Conservation (phyloP, 495 filamentous ascomycete genomes). For the Emericellopsis terricola region DNA sequence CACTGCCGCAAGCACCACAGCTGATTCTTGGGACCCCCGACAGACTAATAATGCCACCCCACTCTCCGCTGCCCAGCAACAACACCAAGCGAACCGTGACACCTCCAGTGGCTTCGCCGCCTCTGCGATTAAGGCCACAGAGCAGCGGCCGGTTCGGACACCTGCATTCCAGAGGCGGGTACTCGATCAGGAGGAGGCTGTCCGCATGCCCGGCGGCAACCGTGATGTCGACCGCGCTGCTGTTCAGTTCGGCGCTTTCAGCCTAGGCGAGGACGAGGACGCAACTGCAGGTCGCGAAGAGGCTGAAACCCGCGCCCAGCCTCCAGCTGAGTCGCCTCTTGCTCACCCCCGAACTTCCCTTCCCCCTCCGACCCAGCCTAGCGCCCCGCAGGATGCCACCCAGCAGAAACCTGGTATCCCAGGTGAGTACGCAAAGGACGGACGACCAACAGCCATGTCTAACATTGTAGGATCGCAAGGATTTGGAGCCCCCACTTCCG, state of each 20-base stretch:
- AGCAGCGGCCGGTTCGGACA: slow-evolving; percentile 35
- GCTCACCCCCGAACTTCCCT: slow-evolving; percentile 80
- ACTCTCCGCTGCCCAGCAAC: slow-evolving; percentile 34
- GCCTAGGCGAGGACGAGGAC: slow-evolving; percentile 60
- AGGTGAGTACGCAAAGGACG: neutral
- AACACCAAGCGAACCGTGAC: slow-evolving; percentile 34
- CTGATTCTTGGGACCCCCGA: slow-evolving; percentile 61
- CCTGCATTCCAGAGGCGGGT: slow-evolving; percentile 67
- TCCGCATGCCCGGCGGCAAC: slow-evolving; percentile 98
- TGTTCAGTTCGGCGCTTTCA: slow-evolving; percentile 97
- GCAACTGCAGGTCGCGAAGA: slow-evolving; percentile 91
- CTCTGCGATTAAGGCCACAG: slow-evolving; percentile 57
- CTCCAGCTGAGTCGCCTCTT: slow-evolving; percentile 83
- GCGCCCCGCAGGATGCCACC: slow-evolving; percentile 26
- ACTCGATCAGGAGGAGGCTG: slow-evolving; percentile 87
- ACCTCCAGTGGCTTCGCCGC: slow-evolving; percentile 51
- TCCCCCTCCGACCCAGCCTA: slow-evolving; percentile 46
- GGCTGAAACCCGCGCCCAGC: slow-evolving; percentile 83
- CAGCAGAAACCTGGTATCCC: slow-evolving; percentile 44
- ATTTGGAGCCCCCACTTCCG: slow-evolving; percentile 1
- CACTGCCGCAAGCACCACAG: slow-evolving; percentile 79
- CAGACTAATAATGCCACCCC: slow-evolving; percentile 34
- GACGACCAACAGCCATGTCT: slow-evolving; percentile 1
- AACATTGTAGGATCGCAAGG: neutral
- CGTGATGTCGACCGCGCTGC: slow-evolving; percentile 82